Evolutionary conservation across 148 eudicot species (phyloP), one percentile per base, ranked within the genome.

Genomic region (Arctostaphylos glauca): DNA sequence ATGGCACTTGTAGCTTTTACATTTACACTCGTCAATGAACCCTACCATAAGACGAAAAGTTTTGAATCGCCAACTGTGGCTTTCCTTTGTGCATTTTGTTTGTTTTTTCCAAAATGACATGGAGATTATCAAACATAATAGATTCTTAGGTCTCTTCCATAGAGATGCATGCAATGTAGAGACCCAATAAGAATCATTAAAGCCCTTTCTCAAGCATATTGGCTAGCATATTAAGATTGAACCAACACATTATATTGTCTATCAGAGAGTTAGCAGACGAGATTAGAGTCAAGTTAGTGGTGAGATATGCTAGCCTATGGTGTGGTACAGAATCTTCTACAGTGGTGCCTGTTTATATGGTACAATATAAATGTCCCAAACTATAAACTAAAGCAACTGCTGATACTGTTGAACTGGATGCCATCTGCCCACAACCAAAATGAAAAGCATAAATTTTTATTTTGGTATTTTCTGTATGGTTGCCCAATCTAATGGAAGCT

Each of bases 401-500:
- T 73, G 23, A 73, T 47, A 46, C 77, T 9, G 19, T 31, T n/a
- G 53, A 19, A 74, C 31, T 74, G 54, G 52, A 74, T 9, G 77
- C 77, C 31, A 46, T 74, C 38, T 74, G 3, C n/a, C 77, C 54
- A 48, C 77, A 74, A 74, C 38, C 77, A 47, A 74, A 47, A 74
- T 46, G 53, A 49, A 47, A 74, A 74, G 49, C 68, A 9, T 9
- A 46, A 16, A 16, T 38, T 68, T 23, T 16, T 38, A 25, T 54
- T 68, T 31, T 81, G 38, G 44, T 76, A 56, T 73, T 18, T 46
- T 13, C 14, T 12, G 9, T 38, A 23, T 31, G 47, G 21, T 46
- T 79, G 19, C 67, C 25, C 15, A 48, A 53, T 59, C 48, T 80
- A 52, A 74, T 75, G 44, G 41, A 72, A 52, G 38, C 71, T 56